These are phyloP conservation scores for Carex littledalei DNA, from an alignment of 176 grass and related monocot species.

Conservation along the genomic window DNA sequence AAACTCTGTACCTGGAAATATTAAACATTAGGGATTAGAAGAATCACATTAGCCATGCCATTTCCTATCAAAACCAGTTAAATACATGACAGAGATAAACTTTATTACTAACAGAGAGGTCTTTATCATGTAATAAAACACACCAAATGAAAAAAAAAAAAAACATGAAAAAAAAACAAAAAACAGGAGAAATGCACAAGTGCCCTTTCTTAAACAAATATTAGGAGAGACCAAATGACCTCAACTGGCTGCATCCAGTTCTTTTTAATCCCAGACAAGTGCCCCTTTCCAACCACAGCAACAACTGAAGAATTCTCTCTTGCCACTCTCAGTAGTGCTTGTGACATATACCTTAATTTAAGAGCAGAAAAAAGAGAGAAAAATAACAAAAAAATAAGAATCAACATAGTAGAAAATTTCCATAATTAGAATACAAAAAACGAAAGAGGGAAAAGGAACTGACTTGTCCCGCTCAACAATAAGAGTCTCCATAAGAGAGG, in stretches of 20 bases:
- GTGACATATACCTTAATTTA: conserved; percentile 91
- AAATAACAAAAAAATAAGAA: neutral
- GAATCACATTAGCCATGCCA: neutral
- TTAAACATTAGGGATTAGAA: neutral
- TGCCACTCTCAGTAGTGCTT: conserved; percentile 50
- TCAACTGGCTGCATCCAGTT: conserved; percentile 75
- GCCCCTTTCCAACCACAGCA: conserved; percentile 88
- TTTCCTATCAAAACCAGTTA: neutral
- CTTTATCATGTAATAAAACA: neutral
- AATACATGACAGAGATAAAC: neutral
- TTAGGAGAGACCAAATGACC: conserved; percentile 28
- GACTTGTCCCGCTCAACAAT: conserved; percentile 86
- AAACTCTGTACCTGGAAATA: conserved; percentile 44
- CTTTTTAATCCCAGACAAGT: conserved; percentile 91
- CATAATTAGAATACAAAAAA: neutral
- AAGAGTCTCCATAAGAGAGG: conserved; percentile 83
- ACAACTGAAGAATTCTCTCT: conserved; percentile 82
- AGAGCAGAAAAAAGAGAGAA: neutral
- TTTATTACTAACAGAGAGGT: neutral
- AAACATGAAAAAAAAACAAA: neutral
- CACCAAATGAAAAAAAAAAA: neutral
- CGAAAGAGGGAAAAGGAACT: conserved; percentile 25
- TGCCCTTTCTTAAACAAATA: neutral
- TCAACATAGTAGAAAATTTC: neutral
- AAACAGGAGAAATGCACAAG: neutral